Evolutionary conservation across 352 stramenopile genomes (phyloP), one percentile per base, ranked within the genome.

Genomic region (Peronosclerospora sorghi): DNA sequence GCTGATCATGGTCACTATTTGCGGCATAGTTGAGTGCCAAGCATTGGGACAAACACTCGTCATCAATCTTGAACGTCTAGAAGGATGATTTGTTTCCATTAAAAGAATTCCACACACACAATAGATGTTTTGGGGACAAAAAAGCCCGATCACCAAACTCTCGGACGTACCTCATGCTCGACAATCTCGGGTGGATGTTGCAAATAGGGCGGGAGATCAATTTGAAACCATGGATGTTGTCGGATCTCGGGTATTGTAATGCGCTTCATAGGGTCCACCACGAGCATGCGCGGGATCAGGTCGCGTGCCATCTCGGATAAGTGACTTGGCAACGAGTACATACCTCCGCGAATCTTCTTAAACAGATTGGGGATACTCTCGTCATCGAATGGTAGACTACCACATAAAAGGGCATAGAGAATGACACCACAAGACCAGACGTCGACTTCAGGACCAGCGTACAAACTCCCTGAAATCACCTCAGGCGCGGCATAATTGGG

Each of bases 401-500:
- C 96, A 60, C 96, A 99, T 8, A 99, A 62, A 27, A 99, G 73
- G 35, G 96, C 96, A 65, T 99, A 99, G 7, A 99, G 60, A 56
- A 99, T 99, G 24, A 99, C 96, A 32, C 96, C 96, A 55, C 95
- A 98, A 15, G 83, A 97, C 96, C 96, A 99, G 21, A 99, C 95
- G 65, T 99, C 96, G 30, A 99, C 95, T 62, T 99, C 96, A 0
- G 96, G 95, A 5, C 96, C 96, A 20, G 95, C 95, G 65, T 99
- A 99, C 15, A 99, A 74, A 49, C 94, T 95, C 1, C 96, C 96
- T 21, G 83, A 97, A 44, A 99, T 99, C 23, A 99, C 95, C 68
- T 99, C 96, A 0, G 96, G 96, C 4, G 96, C 96, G n/a, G 96
- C 96, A 59, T 99, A 99, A 75, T 99, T 99, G 5, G 96, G 96